phyloP scores from a whole-genome alignment of 2,329 filamentous ascomycete species.

The Teratosphaeria pseudoeucalypti region DNA sequence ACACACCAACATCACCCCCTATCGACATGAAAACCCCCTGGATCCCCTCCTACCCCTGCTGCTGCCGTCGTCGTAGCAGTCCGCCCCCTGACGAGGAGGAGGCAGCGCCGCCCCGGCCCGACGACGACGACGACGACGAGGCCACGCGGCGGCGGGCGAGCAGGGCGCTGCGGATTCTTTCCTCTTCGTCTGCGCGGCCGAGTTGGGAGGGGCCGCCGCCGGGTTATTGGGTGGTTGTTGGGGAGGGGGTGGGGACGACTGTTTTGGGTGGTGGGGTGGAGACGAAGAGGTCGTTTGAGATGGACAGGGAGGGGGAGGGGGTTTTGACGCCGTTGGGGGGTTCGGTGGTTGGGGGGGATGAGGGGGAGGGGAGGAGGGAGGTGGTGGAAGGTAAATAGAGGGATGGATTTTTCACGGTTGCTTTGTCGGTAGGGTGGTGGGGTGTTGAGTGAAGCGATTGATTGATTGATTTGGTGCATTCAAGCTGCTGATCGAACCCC shows the following conservation, averaged over 20 bases:
- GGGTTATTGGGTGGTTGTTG: neutral
- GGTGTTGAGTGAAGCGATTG: no score
- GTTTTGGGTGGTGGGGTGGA: neutral
- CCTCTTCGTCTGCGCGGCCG: neutral
- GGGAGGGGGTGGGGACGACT: neutral
- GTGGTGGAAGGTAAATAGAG: neutral
- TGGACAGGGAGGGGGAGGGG: neutral
- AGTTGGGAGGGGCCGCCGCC: neutral
- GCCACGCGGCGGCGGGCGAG: neutral
- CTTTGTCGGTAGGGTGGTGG: no score
- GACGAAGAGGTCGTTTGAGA: neutral
- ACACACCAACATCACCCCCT: neutral
- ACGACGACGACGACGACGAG: neutral
- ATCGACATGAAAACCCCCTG: neutral
- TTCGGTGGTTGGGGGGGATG: neutral
- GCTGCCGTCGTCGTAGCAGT: neutral
- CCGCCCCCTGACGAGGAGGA: neutral
- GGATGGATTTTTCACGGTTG: no score
- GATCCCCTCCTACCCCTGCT: neutral
- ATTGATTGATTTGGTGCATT: no score
- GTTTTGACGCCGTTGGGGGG: neutral
- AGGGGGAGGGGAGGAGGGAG: neutral
- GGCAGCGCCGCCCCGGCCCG: neutral
- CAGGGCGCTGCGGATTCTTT: neutral
- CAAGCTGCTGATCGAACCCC: no score